Evolutionary conservation across 2,329 filamentous ascomycete genomes (phyloP).

Genomic region (Acarospora socialis): DNA sequence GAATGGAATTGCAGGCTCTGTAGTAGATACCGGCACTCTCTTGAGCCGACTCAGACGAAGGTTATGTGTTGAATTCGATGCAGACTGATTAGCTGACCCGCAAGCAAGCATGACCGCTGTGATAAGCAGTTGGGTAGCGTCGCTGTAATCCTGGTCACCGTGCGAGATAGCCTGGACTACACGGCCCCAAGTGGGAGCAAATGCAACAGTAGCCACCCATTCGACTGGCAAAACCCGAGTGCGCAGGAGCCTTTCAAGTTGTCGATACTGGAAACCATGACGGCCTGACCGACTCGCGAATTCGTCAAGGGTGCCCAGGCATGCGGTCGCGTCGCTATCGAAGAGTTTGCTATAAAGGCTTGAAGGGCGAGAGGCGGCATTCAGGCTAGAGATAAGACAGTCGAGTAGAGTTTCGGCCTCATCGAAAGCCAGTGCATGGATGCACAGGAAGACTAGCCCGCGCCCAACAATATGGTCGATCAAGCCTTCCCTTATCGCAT

Average conservation of each 20-base stretch:
- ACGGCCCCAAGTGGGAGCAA: constrained; percentile 9
- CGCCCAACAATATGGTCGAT: constrained; percentile 3
- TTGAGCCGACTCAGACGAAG: too few relatives aligned
- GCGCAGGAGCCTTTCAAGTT: constrained; percentile 6
- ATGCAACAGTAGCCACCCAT: constrained; percentile 7
- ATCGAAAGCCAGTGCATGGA: constrained; percentile 5
- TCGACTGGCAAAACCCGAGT: constrained; percentile 7
- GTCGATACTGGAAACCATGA: constrained; percentile 8
- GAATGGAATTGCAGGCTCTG: too few relatives aligned
- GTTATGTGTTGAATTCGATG: too few relatives aligned
- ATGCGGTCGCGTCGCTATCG: not conserved
- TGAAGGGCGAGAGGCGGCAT: not conserved
- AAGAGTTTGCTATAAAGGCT: not conserved
- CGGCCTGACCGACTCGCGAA: constrained; percentile 6
- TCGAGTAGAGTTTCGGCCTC: constrained; percentile 11
- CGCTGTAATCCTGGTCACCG: constrained; percentile 4
- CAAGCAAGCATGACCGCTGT: constrained; percentile 4
- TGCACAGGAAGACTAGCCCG: constrained; percentile 3
- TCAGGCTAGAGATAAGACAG: not conserved
- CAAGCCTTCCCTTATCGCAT: constrained; percentile 9
- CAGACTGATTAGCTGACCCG: too few relatives aligned
- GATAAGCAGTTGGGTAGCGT: constrained; percentile 7
- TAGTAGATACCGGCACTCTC: too few relatives aligned
- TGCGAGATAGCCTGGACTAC: constrained; percentile 8
- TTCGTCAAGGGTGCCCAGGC: constrained; percentile 1